Evolutionary conservation across 140 eudicot genomes (phyloP), one percentile per base, ranked within the genome.

Genomic region (Stevia rebaudiana): DNA sequence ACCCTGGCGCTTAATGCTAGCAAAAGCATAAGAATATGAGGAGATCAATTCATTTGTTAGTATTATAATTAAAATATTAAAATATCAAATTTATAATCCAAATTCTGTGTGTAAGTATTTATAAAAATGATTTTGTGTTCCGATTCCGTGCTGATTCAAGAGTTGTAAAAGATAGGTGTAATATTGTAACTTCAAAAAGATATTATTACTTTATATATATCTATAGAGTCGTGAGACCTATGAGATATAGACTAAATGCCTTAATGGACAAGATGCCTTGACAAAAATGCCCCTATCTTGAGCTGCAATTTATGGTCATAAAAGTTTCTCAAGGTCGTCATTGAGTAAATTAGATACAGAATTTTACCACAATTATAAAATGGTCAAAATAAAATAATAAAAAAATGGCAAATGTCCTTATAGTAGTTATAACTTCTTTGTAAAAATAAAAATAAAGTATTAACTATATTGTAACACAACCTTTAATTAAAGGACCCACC

Each of bases 11-110:
- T 41, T 64, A 67, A 75, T 60, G 65, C 44, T 42, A 56, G 42
- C 42, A 52, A 64, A 30, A 62, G 13, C 71, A 42, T 30, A 40
- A 49, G 47, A 71, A 72, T 76, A 69, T 81, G 83, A 80, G 78
- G 42, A 23, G 77, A 52, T 72, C 47, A 18, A 62, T 48, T 47
- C 58, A 71, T 25, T 61, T 51, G 36, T 61, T 70, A n/a, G n/a
- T n/a, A n/a, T n/a, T n/a, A n/a, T n/a, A n/a, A n/a, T n/a, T n/a
- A n/a, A n/a, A n/a, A n/a, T 61, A 61, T 48, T 71, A 39, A 15
- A 71, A 36, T 36, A 36, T 36, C 41, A 3, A 11, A 6, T 36
- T 36, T 36, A 36, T 36, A 7, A 36, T 36, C 2, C 1, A 36
- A 36, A n/a, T n/a, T n/a, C n/a, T 36, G 0, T 36, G 10, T 1